A percentile compares a stretch with the other conserved stretches of the same genome.
Conservation (phyloP, 805 yeast species). For the Candida silvicultrix region DNA sequence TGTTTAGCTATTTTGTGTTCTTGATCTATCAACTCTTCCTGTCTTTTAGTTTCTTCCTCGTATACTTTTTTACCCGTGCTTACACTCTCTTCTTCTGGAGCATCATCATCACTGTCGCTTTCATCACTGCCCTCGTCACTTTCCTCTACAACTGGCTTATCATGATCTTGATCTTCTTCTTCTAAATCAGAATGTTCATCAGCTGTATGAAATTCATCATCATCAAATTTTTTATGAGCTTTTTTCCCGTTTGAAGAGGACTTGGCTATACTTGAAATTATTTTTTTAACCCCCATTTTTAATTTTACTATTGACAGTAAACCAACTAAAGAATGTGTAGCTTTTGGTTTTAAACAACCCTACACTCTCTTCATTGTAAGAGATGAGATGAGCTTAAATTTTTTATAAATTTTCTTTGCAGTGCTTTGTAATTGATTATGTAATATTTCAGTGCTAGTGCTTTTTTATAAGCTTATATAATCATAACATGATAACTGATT, state of each 20-base stretch:
- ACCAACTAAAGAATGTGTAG: no score
- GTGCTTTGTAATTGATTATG: background rate
- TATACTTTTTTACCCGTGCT: constrained; percentile 20
- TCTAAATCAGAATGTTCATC: constrained; percentile 9
- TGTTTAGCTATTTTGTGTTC: constrained; percentile 18
- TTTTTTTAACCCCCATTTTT: background rate
- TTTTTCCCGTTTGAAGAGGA: background rate
- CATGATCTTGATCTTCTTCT: constrained; percentile 2
- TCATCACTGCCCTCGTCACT: constrained; percentile 14
- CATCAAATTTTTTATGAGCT: constrained; percentile 15
- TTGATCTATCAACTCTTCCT: constrained; percentile 21
- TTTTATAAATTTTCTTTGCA: background rate
- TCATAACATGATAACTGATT: no score
- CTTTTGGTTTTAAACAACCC: no score
- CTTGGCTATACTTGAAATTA: background rate
- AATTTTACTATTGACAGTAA: no score
- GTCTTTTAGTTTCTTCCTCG: constrained; percentile 20
- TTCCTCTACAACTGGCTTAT: constrained; percentile 4
- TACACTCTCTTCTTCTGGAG: constrained; percentile 44
- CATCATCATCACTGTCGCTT: constrained; percentile 32
- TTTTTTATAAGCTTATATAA: no score
- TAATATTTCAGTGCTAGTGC: no score
- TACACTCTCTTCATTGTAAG: no score
- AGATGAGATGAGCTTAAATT: background rate
- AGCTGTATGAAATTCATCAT: constrained; percentile 16